Evolutionary conservation across 768 basidiomycete species (phyloP).

Genomic region (Boletus bicolor): DNA sequence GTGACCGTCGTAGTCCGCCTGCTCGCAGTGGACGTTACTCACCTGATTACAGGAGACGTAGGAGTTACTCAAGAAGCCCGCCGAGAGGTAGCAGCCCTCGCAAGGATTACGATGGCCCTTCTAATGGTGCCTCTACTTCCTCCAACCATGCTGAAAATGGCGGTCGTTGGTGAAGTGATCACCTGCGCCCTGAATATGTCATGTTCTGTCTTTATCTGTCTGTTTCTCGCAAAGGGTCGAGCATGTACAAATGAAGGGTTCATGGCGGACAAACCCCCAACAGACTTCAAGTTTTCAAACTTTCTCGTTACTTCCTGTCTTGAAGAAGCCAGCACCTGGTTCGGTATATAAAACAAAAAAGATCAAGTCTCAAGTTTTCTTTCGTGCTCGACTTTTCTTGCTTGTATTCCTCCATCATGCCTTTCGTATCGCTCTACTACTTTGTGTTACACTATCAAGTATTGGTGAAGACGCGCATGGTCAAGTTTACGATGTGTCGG

Average conservation of each 20-base stretch:
- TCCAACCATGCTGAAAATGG: conserved; percentile 40
- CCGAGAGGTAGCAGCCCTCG: conserved; percentile 66
- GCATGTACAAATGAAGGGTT: conserved; percentile 42
- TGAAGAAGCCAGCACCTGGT: conserved; percentile 46
- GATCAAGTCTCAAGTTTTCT: conserved; percentile 68
- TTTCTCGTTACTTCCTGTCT: conserved; percentile 47
- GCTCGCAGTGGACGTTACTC: conserved; percentile 68
- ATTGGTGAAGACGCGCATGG: conserved; percentile 36
- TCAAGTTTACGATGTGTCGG: conserved; percentile 36
- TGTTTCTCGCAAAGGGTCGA: conserved; percentile 40
- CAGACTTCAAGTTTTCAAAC: conserved; percentile 48
- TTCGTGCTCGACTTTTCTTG: conserved; percentile 53
- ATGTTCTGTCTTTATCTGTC: conserved; percentile 27
- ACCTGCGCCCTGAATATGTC: conserved; percentile 17
- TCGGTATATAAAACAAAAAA: conserved; percentile 53
- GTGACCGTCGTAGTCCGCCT: conserved; percentile 75
- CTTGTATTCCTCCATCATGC: conserved; percentile 36
- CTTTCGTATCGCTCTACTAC: conserved; percentile 47
- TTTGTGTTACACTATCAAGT: conserved; percentile 44
- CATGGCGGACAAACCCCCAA: conserved; percentile 37
- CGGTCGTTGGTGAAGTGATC: conserved; percentile 59
- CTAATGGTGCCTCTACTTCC: conserved; percentile 34
- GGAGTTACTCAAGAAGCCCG: conserved; percentile 78
- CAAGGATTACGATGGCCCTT: conserved; percentile 47
- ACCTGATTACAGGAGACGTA: conserved; percentile 71